Evolutionary conservation across 2,329 filamentous ascomycete species (phyloP), one percentile per base, ranked within the genome.

Genomic region (Trichothecium roseum): DNA sequence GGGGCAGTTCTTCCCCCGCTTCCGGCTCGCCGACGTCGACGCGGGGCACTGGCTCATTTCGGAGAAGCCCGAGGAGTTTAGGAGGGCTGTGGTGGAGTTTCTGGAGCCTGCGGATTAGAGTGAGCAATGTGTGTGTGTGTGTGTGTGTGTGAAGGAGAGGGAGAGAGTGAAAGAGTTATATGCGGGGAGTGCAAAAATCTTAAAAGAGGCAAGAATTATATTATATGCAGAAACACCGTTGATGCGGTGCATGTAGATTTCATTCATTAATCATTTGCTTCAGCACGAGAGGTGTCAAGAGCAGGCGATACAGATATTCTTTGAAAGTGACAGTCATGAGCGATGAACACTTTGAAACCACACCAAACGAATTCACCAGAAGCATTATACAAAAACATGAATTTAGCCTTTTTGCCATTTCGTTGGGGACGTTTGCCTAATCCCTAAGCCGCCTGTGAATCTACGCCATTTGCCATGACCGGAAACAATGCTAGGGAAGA

Each of bases 11-110:
- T 94, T 94, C 51, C 86, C 86, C 9, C 66, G 68, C 17, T 94
- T 91, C 50, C 63, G 74, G 52, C 50, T 91, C 20, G 74, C 68
- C 33, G 81, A 89, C 57, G 63, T 94, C 22, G 79, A 91, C 27
- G 72, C 79, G 8, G 86, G 86, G 0, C 86, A 94, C 56, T 94
- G 86, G 86, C 64, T 94, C 5, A 87, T 89, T 42, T 85, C 83
- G n/a, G 86, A 94, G 64, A 80, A 86, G 47, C 85, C 86, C 0
- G 77, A 86, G 51, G 78, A 68, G 8, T 94, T 94, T 45, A 74
- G 79, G 51, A 63, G 72, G 67, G 77, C 68, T 43, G 77, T 81
- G 9, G 66, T 79, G 17, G 74, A 81, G 31, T 83, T 81, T 47
- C 53, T 83, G 34, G 55, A 54, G 14, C 61, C 60, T 4, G 51